phyloP scores from a whole-genome alignment of 75 land plant species.

The Picea sitchensis region DNA sequence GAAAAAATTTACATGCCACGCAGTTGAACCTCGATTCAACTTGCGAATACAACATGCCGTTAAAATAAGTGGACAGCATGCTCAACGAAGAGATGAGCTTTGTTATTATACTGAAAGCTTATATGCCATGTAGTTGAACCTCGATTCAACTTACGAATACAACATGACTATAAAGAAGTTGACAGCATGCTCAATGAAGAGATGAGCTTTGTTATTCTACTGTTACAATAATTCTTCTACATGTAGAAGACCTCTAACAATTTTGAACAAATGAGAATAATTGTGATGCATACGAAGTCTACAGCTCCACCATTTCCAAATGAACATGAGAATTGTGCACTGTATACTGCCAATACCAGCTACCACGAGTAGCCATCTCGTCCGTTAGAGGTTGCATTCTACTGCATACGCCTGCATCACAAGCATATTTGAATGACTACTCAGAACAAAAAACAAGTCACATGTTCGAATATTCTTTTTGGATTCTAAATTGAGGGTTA shows the following conservation, averaged over 20 bases:
- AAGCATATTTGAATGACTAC: not conserved
- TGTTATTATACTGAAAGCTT: too few species aligned
- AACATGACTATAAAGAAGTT: not conserved
- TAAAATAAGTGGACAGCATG: not conserved
- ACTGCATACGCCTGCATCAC: slow-evolving; percentile 14
- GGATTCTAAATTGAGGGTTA: not conserved
- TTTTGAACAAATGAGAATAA: not conserved
- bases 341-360: slow-evolving; percentile 65
- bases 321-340: slow-evolving; percentile 26
- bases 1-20: not conserved
- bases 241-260: not conserved
- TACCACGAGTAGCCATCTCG: slow-evolving; percentile 46
- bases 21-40: not conserved
- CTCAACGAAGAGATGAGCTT: not conserved
- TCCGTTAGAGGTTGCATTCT: slow-evolving; percentile 31
- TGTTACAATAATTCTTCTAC: not conserved
- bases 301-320: slow-evolving; percentile 42
- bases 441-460: not conserved
- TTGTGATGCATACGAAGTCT: not conserved
- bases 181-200: not conserved
- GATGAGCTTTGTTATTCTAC: not conserved
- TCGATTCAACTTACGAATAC: not conserved
- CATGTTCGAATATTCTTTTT: not conserved
- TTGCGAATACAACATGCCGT: not conserved
- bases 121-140: not conserved